Conservation (phyloP, 495 filamentous ascomycete genomes). For the Tuber melanosporum region DNA sequence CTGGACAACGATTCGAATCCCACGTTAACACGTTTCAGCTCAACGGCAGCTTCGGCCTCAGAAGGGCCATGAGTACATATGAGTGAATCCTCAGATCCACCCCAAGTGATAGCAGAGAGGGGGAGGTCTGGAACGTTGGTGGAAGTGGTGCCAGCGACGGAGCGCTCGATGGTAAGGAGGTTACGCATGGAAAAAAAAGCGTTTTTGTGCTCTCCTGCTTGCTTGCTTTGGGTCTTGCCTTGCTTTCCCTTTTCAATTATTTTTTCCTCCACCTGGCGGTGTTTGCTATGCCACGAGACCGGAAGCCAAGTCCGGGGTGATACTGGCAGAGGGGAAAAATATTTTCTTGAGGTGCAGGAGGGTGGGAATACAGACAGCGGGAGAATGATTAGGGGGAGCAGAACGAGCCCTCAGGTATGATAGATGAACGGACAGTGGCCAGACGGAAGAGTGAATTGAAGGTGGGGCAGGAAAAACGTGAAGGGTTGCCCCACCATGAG, state of each 20-base stretch:
- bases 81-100: slow-evolving; percentile 61
- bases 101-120: slow-evolving; percentile 71
- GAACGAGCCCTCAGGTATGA: not conserved
- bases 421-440: not conserved
- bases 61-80: slow-evolving; percentile 72
- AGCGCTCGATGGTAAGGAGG: slow-evolving; percentile 60
- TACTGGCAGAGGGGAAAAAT: not conserved
- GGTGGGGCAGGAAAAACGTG: not conserved
- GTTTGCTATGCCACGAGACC: not conserved
- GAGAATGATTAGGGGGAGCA: not conserved
- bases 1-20: slow-evolving; percentile 39
- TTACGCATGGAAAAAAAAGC: slow-evolving; percentile 58
- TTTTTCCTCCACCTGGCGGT: not conserved
- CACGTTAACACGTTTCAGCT: slow-evolving; percentile 57
- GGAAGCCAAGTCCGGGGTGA: not conserved
- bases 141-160: slow-evolving; percentile 53
- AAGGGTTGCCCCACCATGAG: not conserved
- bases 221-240: not conserved
- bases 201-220: slow-evolving; percentile 1
- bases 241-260: not conserved
- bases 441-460: not conserved
- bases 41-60: slow-evolving; percentile 55
- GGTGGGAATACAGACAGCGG: not conserved
- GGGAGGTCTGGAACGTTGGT: slow-evolving; percentile 48
- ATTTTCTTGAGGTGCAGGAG: not conserved